Evolutionary conservation across 768 basidiomycete species (phyloP), one percentile per base, ranked within the genome.

Genomic region (Lactarius evosmus): DNA sequence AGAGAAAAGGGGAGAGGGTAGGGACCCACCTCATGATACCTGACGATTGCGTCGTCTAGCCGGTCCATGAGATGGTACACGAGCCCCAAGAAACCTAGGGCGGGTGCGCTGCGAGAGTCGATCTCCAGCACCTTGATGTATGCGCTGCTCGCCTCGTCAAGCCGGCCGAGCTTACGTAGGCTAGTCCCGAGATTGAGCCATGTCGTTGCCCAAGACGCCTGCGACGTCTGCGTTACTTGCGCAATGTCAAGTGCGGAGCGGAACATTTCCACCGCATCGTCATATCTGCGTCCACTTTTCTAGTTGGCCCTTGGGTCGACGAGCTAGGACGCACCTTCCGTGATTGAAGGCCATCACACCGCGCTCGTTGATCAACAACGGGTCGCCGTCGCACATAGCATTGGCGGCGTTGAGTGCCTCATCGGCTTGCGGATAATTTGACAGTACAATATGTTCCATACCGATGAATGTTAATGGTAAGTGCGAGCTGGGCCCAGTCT

Each of bases 381-480:
- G 95, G 71, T 99, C 97, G 9, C 84, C 85, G 65, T 89, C 83
- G 71, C 95, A 95, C 78, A 95, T 87, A 4, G 80, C 75, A 68
- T 86, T 78, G 4, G 95, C 89, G 1, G 95, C 92, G 65, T 84
- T 81, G 46, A 99, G 80, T 19, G 96, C 91, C 71, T 98, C 96
- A 55, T 91, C 88, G 4, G 97, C 97, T 51, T 93, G 80, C 27
- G 75, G 72, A 67, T 85, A 81, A 66, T 98, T 93, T 32, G 88
- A 90, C 7, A 99, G 80, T 71, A 89, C 88, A 40, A 99, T 91
- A 69, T 98, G 92, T 74, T 99, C 96, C 95, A 98, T 98, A 7
- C 96, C 97, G 52, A 98, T 93, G 72, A 95, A 98, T 76, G 95
- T 85, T 50, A 97, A 78, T 1, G 97, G 95, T 4, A 99, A 77